Base-by-base conservation (phyloP, 1,284 basidiomycete genomes). In the Ceraceosorus guamensis region DNA sequence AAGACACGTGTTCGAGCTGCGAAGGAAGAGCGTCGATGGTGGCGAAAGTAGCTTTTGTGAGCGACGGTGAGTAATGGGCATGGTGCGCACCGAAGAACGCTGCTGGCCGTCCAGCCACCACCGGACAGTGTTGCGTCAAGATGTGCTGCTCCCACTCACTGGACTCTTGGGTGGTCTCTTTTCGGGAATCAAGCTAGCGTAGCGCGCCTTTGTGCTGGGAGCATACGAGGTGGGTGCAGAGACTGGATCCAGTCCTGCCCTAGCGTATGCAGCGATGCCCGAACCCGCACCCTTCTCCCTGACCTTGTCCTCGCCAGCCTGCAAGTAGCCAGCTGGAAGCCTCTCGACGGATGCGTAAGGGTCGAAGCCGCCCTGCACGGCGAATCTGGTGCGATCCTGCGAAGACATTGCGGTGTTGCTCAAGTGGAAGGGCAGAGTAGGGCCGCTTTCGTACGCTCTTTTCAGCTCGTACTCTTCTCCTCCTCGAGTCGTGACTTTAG, bases 181-280 rank as follows among this genome's bases (percentile, higher is more conserved):
- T 10, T 65, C 66, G 16, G 73, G 73, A 16, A 75, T 72, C 32
- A 72, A 59, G 46, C 64, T 67, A 2, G 66, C 73, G 47, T 73
- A 75, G 46, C 63, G 63, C 57, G 47, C 58, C 46, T 50, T 59
- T 30, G 47, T 44, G 34, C 46, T 39, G n/a, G 53, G 31, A 14
- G 32, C 45, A 18, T 47, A n/a, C 37, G 48, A 24, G 32, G 32
- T 8, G 30, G 32, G 30, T 7, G 14, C 47, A 10, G 47, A 13
- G 46, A 56, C 43, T 31, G 55, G 55, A 24, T 50, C 48, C 24
- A 56, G 18, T 14, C 55, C 55, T 7, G 52, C 53, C 8, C 49
- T 33, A 10, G 46, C 53, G 18, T 52, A 56, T 33, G 46, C 33
- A 39, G n/a, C 37, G 16, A 16, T 16, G 39, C 39, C 39, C 11